A percentile compares a stretch with the other conserved stretches of the same genome.
These are phyloP conservation scores for Cystobasidiopsis lactophilus DNA, from an alignment of 768 basidiomycete species.

Conservation along the genomic window DNA sequence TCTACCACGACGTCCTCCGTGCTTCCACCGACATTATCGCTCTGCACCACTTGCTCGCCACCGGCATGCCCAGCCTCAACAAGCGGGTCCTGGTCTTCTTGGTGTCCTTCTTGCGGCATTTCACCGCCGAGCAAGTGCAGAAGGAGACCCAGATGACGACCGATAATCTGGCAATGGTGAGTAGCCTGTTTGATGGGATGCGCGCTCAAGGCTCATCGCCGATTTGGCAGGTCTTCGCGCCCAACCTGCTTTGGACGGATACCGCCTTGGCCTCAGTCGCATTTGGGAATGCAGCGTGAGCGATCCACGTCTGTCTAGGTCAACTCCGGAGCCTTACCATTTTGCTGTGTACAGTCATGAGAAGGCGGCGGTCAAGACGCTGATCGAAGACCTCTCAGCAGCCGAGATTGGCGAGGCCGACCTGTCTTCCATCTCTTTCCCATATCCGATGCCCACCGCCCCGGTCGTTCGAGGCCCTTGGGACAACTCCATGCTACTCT, in stretches of 20 bases:
- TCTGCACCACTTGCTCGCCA: constrained; percentile 49
- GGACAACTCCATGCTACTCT: too few species aligned
- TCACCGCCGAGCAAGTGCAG: constrained; percentile 49
- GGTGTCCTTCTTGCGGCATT: constrained; percentile 73
- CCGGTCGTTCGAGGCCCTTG: too few species aligned
- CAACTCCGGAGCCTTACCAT: neutral
- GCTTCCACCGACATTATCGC: constrained; percentile 40
- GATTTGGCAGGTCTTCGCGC: neutral
- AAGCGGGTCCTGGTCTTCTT: constrained; percentile 68
- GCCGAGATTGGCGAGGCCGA: too few species aligned
- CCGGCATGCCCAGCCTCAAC: constrained; percentile 66
- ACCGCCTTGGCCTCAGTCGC: neutral
- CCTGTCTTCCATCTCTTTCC: too few species aligned
- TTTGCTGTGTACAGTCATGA: too few species aligned
- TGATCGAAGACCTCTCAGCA: neutral
- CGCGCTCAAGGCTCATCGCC: neutral
- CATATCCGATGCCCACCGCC: too few species aligned
- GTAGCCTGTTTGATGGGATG: neutral
- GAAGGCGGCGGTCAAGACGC: neutral
- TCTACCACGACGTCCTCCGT: constrained; percentile 72
- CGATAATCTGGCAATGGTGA: neutral
- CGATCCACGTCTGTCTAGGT: neutral
- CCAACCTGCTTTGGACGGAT: neutral
- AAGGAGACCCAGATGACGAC: neutral
- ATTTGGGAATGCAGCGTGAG: neutral